phyloP scores from a whole-genome alignment of 345 rosid species.

The Syzygium aqueum region DNA sequence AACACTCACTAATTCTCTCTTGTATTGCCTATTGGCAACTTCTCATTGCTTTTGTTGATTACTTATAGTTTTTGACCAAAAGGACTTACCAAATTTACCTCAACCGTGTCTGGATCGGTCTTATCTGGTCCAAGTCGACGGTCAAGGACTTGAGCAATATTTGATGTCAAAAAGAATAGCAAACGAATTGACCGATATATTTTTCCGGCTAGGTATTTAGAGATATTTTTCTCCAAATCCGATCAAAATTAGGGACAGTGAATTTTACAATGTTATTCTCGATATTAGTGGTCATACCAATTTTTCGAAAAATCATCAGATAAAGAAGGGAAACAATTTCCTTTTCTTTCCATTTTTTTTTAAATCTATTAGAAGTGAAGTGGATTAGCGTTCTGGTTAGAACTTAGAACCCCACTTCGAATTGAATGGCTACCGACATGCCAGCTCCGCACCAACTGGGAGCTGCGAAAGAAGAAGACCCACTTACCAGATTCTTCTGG shows the following conservation, averaged over 20 bases:
- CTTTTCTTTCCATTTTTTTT: background rate
- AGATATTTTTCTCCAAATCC: background rate
- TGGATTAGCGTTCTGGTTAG: background rate
- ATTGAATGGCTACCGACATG: background rate
- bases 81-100: too few species aligned
- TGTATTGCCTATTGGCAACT: too few species aligned
- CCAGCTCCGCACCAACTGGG: background rate
- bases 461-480: background rate
- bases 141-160: too few species aligned
- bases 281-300: background rate
- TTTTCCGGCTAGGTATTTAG: background rate
- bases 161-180: too few species aligned
- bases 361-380: background rate
- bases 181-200: background rate
- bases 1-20: too few species aligned
- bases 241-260: background rate
- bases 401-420: background rate
- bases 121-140: too few species aligned
- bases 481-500: background rate
- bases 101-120: too few species aligned
- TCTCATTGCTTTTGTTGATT: too few species aligned
- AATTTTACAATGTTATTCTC: background rate
- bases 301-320: background rate
- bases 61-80: too few species aligned
- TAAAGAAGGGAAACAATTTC: background rate